phyloP scores from a whole-genome alignment of 768 basidiomycete genomes.

The Phylloporus sp. region DNA sequence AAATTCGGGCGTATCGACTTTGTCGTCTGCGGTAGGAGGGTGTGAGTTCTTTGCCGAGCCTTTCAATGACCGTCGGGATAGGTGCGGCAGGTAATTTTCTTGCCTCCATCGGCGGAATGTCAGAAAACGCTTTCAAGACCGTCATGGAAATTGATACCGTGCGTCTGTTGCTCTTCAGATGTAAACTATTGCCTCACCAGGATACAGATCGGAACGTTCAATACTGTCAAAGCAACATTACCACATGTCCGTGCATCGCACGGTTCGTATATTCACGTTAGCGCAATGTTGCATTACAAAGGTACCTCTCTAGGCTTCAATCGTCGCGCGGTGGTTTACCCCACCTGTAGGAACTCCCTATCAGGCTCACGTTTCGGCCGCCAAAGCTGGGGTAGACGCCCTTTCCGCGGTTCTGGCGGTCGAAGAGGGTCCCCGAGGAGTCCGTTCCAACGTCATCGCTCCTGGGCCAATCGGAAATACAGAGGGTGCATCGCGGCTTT shows the following conservation, averaged over 20 bases:
- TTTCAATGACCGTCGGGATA: constrained; percentile 24
- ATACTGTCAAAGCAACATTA: constrained; percentile 92
- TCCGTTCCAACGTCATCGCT: constrained; percentile 83
- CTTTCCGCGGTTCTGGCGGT: constrained; percentile 80
- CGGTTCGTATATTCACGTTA: constrained; percentile 87
- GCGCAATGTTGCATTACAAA: constrained; percentile 80
- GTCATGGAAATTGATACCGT: constrained; percentile 94
- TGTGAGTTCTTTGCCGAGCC: neutral
- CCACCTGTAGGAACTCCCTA: constrained; percentile 60
- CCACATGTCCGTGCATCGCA: constrained; percentile 61
- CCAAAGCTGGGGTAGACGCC: constrained; percentile 92
- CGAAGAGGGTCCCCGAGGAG: constrained; percentile 93
- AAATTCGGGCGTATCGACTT: constrained; percentile 87
- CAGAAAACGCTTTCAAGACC: constrained; percentile 86
- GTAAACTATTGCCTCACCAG: neutral
- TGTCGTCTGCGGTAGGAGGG: constrained; percentile 77
- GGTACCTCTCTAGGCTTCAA: constrained; percentile 37
- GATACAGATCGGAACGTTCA: constrained; percentile 78
- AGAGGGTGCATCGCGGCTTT: constrained; percentile 65
- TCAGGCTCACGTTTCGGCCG: constrained; percentile 91
- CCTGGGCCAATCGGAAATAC: constrained; percentile 82
- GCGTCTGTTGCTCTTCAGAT: constrained; percentile 19
- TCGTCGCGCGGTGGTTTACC: neutral
- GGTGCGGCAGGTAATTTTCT: constrained; percentile 97
- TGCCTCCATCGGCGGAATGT: constrained; percentile 75